phyloP scores from a whole-genome alignment of 192 early-diverging fungal genomes.

The Geosiphon pyriformis region DNA sequence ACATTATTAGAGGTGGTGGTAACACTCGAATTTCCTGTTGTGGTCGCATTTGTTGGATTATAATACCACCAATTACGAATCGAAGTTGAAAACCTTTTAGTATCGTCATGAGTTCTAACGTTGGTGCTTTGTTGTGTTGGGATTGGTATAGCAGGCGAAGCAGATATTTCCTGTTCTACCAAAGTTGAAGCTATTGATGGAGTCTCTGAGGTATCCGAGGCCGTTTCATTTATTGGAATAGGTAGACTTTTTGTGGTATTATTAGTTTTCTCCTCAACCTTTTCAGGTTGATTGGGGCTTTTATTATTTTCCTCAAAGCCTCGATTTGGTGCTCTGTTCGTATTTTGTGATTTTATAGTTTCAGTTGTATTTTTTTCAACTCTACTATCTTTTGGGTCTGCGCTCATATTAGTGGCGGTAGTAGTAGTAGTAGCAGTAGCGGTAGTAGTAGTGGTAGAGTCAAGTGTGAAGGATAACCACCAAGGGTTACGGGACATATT shows the following conservation, averaged over 20 bases:
- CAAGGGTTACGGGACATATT: background rate
- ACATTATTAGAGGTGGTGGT: background rate
- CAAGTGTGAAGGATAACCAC: background rate
- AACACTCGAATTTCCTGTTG: background rate
- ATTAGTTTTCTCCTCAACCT: background rate
- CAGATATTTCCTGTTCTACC: background rate
- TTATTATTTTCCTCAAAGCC: background rate
- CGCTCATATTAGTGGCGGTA: no score
- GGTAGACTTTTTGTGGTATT: background rate
- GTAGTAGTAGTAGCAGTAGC: background rate
- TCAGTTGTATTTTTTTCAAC: no score
- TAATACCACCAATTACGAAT: background rate
- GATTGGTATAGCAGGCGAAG: conserved; percentile 12
- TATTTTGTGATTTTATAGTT: no score
- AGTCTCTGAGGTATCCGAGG: background rate
- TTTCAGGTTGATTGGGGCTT: background rate
- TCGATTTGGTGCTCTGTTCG: background rate
- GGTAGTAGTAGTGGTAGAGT: background rate
- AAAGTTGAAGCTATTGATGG: background rate
- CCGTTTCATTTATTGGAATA: background rate
- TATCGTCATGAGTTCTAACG: background rate
- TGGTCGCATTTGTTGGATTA: background rate
- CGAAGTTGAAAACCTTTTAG: background rate
- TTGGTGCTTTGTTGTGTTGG: conserved; percentile 1
- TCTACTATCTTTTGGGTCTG: no score